Conservation (phyloP, 257 asterid genomes). For the Forsythia suspensa region DNA sequence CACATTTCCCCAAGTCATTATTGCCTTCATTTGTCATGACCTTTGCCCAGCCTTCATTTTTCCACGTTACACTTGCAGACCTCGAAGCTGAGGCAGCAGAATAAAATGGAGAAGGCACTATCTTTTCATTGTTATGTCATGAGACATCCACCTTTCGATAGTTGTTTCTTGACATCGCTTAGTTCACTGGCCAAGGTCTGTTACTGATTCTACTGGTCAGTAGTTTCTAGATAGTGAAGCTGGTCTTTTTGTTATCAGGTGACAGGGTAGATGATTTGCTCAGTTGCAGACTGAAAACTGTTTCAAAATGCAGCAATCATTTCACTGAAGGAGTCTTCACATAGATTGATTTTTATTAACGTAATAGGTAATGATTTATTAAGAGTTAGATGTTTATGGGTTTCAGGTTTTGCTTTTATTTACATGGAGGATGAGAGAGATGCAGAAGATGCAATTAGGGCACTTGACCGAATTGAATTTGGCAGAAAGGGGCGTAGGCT, state of each 20-base stretch:
- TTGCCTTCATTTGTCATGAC: conserved; percentile 61
- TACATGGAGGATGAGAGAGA: conserved; percentile 90
- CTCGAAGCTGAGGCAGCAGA: conserved; percentile 62
- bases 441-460: conserved; percentile 83
- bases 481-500: conserved; percentile 83
- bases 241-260: conserved; percentile 39
- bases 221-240: conserved; percentile 44
- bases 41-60: conserved; percentile 57
- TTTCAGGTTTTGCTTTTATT: conserved; percentile 61
- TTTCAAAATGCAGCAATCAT: conserved; percentile 6
- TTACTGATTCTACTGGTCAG: conserved; percentile 50
- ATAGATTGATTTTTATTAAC: conserved; percentile 4
- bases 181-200: conserved; percentile 67
- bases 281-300: conserved; percentile 23
- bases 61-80: conserved; percentile 52
- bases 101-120: conserved; percentile 58
- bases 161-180: conserved; percentile 61
- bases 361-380: neutral
- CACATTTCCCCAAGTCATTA: conserved; percentile 50
- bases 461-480: conserved; percentile 71
- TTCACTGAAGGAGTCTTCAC: conserved; percentile 23
- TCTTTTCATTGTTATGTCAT: conserved; percentile 44
- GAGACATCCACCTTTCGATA: conserved; percentile 59
- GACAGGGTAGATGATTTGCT: conserved; percentile 34
- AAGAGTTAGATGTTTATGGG: conserved; percentile 1